Base-by-base conservation (phyloP, 2,329 filamentous ascomycete genomes). In the Penicillium glabrum region DNA sequence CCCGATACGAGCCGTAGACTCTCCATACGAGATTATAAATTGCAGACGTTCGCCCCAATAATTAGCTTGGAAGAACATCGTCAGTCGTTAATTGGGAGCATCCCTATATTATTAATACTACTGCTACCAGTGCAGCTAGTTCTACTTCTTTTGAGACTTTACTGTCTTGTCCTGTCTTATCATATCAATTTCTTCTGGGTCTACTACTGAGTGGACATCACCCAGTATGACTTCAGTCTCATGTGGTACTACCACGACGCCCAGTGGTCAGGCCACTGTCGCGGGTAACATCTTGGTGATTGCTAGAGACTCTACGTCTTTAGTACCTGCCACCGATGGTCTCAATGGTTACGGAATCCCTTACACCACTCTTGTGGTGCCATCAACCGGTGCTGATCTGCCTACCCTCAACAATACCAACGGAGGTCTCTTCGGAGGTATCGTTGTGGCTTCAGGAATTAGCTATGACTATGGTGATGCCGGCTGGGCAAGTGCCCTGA, bases 271-370 rank as follows among this genome's bases (percentile, higher is more conserved):
- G 21, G 67, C 67, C 9, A 60, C 64, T n/a, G 51, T 72, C 31
- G 62, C 69, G 16, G 65, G 64, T 8, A 85, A 82, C 29, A 78
- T 86, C 54, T 73, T 87, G 45, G 75, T 87, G 48, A 76, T 87
- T 60, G 83, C 82, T 41, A 77, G 79, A 60, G 83, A 86, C 65
- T 62, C 76, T 37, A 71, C 74, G 24, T 77, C 81, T 2, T 81
- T 80, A 9, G 72, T 71, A 19, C 79, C 79, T 27, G 80, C 80
- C 13, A 79, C 77, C 35, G 79, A 79, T 13, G 84, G 84, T 24
- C 77, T 87, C 9, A 81, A 83, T 64, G 83, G 77, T 56, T 87
- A 87, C 63, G 84, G 83, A 31, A 86, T 87, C 59, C 83, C 84
- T 1, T 86, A 79, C 63, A 75, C 85, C 61, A 75, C 79, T 6